Evolutionary conservation across 2,329 filamentous ascomycete genomes (phyloP), one percentile per base, ranked within the genome.

Genomic region (Sporothrix euskadiensis): DNA sequence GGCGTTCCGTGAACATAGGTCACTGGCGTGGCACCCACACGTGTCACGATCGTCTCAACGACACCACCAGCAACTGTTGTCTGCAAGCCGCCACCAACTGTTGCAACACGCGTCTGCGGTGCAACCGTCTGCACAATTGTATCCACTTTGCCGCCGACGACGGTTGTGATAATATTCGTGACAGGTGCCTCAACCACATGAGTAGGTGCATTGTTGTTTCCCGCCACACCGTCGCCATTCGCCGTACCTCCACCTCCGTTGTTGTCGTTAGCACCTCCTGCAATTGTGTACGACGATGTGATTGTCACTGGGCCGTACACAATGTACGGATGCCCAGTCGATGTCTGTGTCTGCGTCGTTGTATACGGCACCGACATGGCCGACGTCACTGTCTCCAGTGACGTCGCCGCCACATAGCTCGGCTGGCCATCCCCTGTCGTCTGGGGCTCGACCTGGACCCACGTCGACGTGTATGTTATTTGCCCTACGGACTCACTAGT

Each of bases 111-210:
- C 1, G 77, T 75, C 26, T 71, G 52, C 5, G 77, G 78, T 5
- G 71, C 68, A 22, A 69, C 65, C 10, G 76, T 75, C 35, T 78
- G 71, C n/a, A 78, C 76, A 12, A 78, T 49, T 0, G 71, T 73
- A n/a, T 78, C 73, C 0, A 76, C 76, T 0, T 73, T 73, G 3
- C 76, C 78, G 4, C 75, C 75, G 0, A 76, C 47, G 0, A 79
- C 76, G 1, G 76, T 77, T 3, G 77, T 78, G 1, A 78, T 65
- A 4, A 79, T 74, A 0, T 77, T 61, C n/a, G 77, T 76, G 7
- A 77, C 75, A 0, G 63, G 63, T 30, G 63, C 22, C 10, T 66
- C 41, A n/a, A 9, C 57, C 32, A 19, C 14, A 19, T n/a, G 57
- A 14, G 57, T 61, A 5, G 57, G 30, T 35, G 57, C 57, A 35